phyloP scores from a whole-genome alignment of 176 grass and related monocot species.

The Cocos nucifera region DNA sequence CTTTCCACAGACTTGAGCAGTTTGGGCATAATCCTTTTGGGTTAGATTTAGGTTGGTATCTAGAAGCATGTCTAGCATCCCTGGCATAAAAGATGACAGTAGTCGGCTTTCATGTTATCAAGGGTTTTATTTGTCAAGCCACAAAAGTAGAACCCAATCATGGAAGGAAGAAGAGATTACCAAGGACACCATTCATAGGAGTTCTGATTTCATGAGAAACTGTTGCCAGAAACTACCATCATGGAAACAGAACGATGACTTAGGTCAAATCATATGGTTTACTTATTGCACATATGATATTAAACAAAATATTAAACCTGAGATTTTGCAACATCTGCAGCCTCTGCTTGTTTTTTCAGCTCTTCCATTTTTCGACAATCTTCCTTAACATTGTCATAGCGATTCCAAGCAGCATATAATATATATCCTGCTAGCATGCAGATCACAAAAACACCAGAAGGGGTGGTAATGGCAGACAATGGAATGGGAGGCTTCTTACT shows the following conservation, averaged over 20 bases:
- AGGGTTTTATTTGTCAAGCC: no score
- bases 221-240: slow-evolving; percentile 14
- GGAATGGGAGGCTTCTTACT: slow-evolving; percentile 64
- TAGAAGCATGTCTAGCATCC: slow-evolving; percentile 10
- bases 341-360: slow-evolving; percentile 10
- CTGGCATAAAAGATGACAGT: background rate
- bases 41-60: slow-evolving; percentile 10
- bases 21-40: slow-evolving; percentile 8
- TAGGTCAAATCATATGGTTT: background rate
- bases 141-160: background rate
- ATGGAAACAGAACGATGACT: background rate
- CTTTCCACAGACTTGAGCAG: slow-evolving; percentile 11
- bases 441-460: slow-evolving; percentile 65
- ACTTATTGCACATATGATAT: background rate
- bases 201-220: slow-evolving; percentile 18
- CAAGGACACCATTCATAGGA: slow-evolving; percentile 20
- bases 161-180: background rate
- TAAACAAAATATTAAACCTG: background rate
- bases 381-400: slow-evolving; percentile 80
- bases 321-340: slow-evolving; percentile 21
- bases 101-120: no score
- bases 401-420: slow-evolving; percentile 79
- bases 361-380: slow-evolving; percentile 14
- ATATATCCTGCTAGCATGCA: slow-evolving; percentile 74
- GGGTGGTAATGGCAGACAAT: slow-evolving; percentile 50